Percentiles rank a stretch among this genome's conserved stretches.
These are phyloP conservation scores for Melaleuca alternifolia DNA, from an alignment of 345 rosid genomes.

Conservation along the genomic window DNA sequence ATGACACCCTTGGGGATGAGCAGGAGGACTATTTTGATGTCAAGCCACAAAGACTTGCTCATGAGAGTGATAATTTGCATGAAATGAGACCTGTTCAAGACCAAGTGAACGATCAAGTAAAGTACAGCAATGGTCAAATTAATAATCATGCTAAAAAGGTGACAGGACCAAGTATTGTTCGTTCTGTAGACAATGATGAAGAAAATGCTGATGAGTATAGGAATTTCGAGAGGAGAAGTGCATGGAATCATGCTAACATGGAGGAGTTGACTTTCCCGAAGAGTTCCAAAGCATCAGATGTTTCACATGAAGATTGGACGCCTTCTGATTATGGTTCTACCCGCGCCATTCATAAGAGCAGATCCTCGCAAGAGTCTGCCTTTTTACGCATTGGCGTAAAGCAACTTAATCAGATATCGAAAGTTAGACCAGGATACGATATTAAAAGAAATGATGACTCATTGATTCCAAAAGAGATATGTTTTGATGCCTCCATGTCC, in stretches of 20 bases:
- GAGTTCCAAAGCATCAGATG: slow-evolving; percentile 21
- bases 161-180: slow-evolving; percentile 18
- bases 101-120: slow-evolving; percentile 6
- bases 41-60: slow-evolving; percentile 11
- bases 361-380: not conserved
- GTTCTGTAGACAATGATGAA: slow-evolving; percentile 15
- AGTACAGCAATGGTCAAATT: slow-evolving; percentile 15
- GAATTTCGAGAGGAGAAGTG: slow-evolving; percentile 15
- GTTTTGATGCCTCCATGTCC: slow-evolving; percentile 9
- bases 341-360: not conserved
- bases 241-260: slow-evolving; percentile 15
- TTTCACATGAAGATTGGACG: slow-evolving; percentile 18
- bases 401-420: slow-evolving; percentile 3
- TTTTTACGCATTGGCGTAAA: not conserved
- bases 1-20: slow-evolving; percentile 19
- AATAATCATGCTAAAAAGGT: slow-evolving; percentile 20
- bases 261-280: slow-evolving; percentile 12
- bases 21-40: slow-evolving; percentile 19
- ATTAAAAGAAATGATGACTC: slow-evolving; percentile 30
- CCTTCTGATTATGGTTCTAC: slow-evolving; percentile 15
- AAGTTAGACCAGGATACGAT: slow-evolving; percentile 27
- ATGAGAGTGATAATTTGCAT: slow-evolving; percentile 12
- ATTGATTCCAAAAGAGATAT: slow-evolving; percentile 17
- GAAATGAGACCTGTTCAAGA: slow-evolving; percentile 14
- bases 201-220: slow-evolving; percentile 19